phyloP scores from a whole-genome alignment of 352 stramenopile species.

The Globisporangium alternatum region DNA sequence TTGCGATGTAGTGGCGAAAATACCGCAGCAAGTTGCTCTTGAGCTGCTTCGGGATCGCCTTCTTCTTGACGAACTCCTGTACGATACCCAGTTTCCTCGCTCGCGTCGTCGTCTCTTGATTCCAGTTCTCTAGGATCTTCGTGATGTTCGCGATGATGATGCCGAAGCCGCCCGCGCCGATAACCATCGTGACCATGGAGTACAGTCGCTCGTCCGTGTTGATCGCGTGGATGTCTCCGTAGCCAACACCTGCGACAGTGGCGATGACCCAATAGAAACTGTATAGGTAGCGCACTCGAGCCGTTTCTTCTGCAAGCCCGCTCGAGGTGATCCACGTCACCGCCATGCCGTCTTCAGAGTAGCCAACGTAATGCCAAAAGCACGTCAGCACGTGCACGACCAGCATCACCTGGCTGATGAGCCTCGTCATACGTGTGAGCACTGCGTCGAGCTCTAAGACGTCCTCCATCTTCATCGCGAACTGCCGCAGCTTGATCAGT shows the following conservation, averaged over 20 bases:
- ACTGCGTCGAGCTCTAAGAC: conserved; percentile 62
- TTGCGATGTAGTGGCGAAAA: conserved; percentile 79
- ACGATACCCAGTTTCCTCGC: conserved; percentile 61
- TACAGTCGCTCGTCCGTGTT: conserved; percentile 72
- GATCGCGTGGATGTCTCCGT: conserved; percentile 73
- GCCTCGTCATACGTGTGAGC: conserved; percentile 50
- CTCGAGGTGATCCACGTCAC: conserved; percentile 49
- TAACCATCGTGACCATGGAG: conserved; percentile 65
- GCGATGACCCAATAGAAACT: conserved; percentile 85
- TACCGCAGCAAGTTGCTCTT: conserved; percentile 60
- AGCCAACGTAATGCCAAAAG: conserved; percentile 76
- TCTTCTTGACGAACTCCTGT: conserved; percentile 62
- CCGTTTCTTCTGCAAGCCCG: conserved; percentile 23
- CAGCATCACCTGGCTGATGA: conserved; percentile 68
- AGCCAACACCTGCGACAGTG: conserved; percentile 78
- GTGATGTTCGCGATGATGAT: conserved; percentile 85
- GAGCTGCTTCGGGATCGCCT: conserved; percentile 47
- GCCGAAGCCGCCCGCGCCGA: conserved; percentile 74
- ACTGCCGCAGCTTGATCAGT: conserved; percentile 66
- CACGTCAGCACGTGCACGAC: conserved; percentile 73
- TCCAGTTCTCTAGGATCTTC: conserved; percentile 80
- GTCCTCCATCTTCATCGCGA: conserved; percentile 73
- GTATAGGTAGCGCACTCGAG: conserved; percentile 62
- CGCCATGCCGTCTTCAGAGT: conserved; percentile 24
- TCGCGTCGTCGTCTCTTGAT: conserved; percentile 52